Base-by-base conservation (phyloP, 257 asterid species). In the Thymus quinquecostatus region DNA sequence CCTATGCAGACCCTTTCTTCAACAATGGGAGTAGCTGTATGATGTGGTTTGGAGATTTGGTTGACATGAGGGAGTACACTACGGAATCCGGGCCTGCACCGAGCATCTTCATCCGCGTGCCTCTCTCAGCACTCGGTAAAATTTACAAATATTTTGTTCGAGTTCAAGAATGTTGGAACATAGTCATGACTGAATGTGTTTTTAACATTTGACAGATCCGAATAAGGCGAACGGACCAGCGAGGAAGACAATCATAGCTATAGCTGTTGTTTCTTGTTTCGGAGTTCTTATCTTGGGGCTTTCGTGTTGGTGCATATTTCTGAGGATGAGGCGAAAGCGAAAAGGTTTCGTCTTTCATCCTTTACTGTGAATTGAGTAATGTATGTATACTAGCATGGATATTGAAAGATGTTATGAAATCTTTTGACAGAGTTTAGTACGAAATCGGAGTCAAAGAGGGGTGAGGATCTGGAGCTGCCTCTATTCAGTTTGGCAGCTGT, bases 401-500 rank as follows among this genome's bases (percentile, higher is more conserved):
- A 7, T 7, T 38, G 69, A 49, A 9, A 68, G 34, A n/a, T n/a
- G 49, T 29, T 6, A 6, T 61, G 44, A 54, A 27, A 6, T 48
- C 33, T 11, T 70, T 48, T 49, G 14, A 40, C 64, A 76, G 80
- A 53, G 21, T 21, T 21, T 21, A 21, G 21, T 64, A 27, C 21
- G 48, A 64, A 30, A 45, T 7, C 7, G 2, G 58, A 53, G 58
- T 14, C 7, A 7, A 53, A 53, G 32, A 64, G 14, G 64, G 36
- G 34, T 10, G 85, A 85, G 40, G 80, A 80, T 5, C 12, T 67
- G 10, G 87, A 80, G 43, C 66, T 85, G 55, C 85, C 89, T 63
- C 53, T 80, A 32, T 80, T 73, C 56, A 77, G 62, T 67, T 73
- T 78, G 54, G 73, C 72, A 60, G 74, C 82, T 59, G 64, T 85